Percentiles rank a stretch among this genome's conserved stretches.
phyloP scores from a whole-genome alignment of 2,329 filamentous ascomycete species.

The Clonostachys byssicola region DNA sequence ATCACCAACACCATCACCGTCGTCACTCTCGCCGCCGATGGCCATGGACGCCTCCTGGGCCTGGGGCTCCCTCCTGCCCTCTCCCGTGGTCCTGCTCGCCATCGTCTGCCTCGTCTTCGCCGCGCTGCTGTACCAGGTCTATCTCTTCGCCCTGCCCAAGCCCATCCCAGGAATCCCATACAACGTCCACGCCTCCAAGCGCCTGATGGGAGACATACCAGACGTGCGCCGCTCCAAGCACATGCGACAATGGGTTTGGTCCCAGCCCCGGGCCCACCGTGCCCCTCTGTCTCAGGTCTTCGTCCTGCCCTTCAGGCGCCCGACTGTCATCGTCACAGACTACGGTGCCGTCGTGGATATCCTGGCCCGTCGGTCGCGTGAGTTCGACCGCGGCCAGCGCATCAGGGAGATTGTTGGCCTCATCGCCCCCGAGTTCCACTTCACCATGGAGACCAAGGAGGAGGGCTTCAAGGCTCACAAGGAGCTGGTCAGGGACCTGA shows the following conservation, averaged over 20 bases:
- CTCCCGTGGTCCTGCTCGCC: not conserved
- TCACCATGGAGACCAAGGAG: conserved; percentile 22
- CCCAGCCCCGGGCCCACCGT: conserved; percentile 5
- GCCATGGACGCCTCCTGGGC: no score
- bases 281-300: conserved; percentile 25
- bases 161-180: conserved; percentile 41
- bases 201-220: conserved; percentile 35
- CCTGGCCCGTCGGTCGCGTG: conserved; percentile 9
- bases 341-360: conserved; percentile 25
- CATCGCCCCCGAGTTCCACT: conserved; percentile 18
- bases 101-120: not conserved
- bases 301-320: conserved; percentile 19
- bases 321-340: conserved; percentile 23
- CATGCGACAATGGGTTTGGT: not conserved
- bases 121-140: not conserved
- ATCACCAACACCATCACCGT: no score
- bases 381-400: conserved; percentile 16
- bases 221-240: not conserved
- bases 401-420: conserved; percentile 10
- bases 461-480: conserved; percentile 22
- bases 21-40: no score
- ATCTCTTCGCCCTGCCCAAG: conserved; percentile 23
- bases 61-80: not conserved
- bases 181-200: conserved; percentile 25
- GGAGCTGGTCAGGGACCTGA: conserved; percentile 26